phyloP scores from a whole-genome alignment of 805 yeast genomes.

The Yarrowia deformans region DNA sequence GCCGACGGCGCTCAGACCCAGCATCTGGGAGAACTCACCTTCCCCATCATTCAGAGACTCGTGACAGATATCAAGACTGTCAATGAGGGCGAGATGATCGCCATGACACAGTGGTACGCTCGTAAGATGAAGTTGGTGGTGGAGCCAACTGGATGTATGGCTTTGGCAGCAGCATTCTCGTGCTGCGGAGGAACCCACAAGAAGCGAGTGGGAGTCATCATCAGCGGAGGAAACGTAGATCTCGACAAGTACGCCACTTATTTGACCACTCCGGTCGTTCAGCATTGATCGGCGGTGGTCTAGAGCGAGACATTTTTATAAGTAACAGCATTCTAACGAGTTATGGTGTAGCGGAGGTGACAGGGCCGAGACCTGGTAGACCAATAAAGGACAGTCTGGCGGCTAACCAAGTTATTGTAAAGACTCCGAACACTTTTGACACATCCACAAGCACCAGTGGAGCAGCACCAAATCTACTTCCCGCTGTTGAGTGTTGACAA shows the following conservation, averaged over 20 bases:
- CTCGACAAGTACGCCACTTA: slow-evolving; percentile 38
- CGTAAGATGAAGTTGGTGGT: slow-evolving; percentile 45
- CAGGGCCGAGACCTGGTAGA: too few relatives aligned
- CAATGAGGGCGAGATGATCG: slow-evolving; percentile 42
- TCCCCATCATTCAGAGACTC: slow-evolving; percentile 42
- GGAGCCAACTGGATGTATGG: slow-evolving; percentile 44
- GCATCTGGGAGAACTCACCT: slow-evolving; percentile 43
- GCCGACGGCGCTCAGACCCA: slow-evolving; percentile 47
- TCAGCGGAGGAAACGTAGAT: slow-evolving; percentile 42
- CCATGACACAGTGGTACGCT: slow-evolving; percentile 43
- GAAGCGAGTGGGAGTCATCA: slow-evolving; percentile 39
- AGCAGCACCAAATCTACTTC: too few relatives aligned
- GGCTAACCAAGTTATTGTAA: too few relatives aligned
- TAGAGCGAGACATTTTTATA: background rate
- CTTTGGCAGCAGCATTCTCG: slow-evolving; percentile 43
- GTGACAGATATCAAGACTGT: slow-evolving; percentile 45
- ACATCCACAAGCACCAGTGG: too few relatives aligned
- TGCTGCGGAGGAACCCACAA: slow-evolving; percentile 34
- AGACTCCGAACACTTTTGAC: too few relatives aligned
- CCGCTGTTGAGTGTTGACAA: too few relatives aligned
- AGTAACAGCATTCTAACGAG: slow-evolving; percentile 1
- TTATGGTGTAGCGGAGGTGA: background rate
- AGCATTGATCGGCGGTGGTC: background rate
- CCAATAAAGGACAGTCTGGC: too few relatives aligned
- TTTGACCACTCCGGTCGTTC: slow-evolving; percentile 20